A percentile compares a stretch with the other conserved stretches of the same genome.
Evolutionary conservation across 148 eudicot species (phyloP).

Genomic region (Salicornia ramosissima): DNA sequence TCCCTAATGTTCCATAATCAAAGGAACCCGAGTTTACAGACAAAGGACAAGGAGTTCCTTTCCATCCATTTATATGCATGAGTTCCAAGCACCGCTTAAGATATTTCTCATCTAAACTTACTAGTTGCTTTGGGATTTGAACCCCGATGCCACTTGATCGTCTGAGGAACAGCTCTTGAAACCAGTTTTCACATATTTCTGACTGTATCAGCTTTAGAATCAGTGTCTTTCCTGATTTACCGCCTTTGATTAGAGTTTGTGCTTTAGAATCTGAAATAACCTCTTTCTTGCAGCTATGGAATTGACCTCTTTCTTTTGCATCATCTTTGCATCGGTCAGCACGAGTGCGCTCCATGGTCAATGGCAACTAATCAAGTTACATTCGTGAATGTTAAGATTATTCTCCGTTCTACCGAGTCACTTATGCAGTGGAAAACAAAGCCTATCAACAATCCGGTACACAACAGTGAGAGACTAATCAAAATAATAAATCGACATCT

Average conservation of each 20-base stretch:
- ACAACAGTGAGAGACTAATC: conserved; percentile 4
- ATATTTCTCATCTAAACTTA: conserved; percentile 29
- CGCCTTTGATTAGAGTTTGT: conserved; percentile 17
- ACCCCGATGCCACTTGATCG: conserved; percentile 13
- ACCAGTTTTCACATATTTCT: conserved; percentile 27
- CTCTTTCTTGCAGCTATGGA: neutral
- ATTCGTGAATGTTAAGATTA: neutral
- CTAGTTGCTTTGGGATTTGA: conserved; percentile 29
- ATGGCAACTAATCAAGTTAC: conserved; percentile 7
- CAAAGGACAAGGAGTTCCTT: conserved; percentile 22
- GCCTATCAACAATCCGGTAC: conserved; percentile 5
- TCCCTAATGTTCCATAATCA: neutral
- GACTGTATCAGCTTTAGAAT: conserved; percentile 25
- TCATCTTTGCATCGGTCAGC: conserved; percentile 19
- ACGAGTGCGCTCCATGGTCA: conserved; percentile 26
- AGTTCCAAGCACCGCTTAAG: conserved; percentile 28
- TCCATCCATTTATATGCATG: conserved; percentile 21
- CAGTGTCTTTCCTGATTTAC: conserved; percentile 26
- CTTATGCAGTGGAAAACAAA: neutral
- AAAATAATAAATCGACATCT: neutral
- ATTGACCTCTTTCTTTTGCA: conserved; percentile 11
- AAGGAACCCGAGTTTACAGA: conserved; percentile 18
- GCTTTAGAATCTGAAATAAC: conserved; percentile 16
- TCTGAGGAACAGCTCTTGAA: conserved; percentile 29
- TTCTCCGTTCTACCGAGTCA: conserved; percentile 1